Conservation (phyloP, 179 eudicot species). For the Heliamphora pulchella region DNA sequence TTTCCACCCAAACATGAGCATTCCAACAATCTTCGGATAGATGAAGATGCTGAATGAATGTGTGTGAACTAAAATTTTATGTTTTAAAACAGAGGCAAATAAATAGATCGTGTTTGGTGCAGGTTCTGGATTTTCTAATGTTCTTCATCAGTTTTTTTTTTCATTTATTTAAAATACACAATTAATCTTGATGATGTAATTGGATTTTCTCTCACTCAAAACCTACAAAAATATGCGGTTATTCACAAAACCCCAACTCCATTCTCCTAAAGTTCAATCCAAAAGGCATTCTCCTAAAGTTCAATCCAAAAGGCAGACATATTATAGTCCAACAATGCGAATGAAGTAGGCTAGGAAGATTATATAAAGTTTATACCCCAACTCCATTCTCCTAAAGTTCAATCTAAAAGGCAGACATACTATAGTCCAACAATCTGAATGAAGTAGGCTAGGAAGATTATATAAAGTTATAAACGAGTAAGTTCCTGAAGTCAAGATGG, state of each 20-base stretch:
- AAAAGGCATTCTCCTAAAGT: not conserved
- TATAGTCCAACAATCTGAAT: not conserved
- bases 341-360: not conserved
- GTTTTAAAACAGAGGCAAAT: too few relatives aligned
- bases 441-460: not conserved
- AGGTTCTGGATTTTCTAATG: too few relatives aligned
- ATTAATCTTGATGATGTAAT: not conserved
- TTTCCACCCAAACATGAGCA: not conserved
- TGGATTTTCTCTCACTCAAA: not conserved
- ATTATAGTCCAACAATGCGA: not conserved
- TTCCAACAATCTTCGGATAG: not conserved
- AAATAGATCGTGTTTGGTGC: too few relatives aligned
- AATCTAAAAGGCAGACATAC: not conserved
- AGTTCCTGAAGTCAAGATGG: not conserved
- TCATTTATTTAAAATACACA: too few relatives aligned
- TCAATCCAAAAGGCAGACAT: not conserved
- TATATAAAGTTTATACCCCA: too few relatives aligned
- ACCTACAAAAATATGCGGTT: not conserved
- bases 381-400: not conserved
- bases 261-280: not conserved
- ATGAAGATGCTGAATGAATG: too few relatives aligned
- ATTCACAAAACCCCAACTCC: not conserved
- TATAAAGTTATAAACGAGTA: not conserved
- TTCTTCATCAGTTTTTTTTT: too few relatives aligned
- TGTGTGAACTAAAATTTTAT: too few relatives aligned